Conservation (phyloP, 2,329 filamentous ascomycete species). For the Fusarium sp. region DNA sequence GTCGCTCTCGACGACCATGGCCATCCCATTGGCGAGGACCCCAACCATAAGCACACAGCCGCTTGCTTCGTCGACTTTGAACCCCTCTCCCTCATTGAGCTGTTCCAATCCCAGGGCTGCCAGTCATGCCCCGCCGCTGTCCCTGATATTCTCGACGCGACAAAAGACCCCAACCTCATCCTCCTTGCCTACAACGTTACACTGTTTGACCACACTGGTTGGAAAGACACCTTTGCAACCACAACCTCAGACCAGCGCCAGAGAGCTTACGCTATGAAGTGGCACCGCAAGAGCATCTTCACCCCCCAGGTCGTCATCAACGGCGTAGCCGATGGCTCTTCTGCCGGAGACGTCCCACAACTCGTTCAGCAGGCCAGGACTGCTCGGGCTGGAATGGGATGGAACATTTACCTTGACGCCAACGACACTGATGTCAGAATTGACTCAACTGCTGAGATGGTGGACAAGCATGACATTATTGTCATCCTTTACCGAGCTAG, state of each 20-base stretch:
- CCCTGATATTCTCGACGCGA: slow-evolving; percentile 46
- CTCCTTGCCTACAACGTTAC: slow-evolving; percentile 52
- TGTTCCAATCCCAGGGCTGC: slow-evolving; percentile 53
- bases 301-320: slow-evolving; percentile 50
- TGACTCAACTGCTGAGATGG: not conserved
- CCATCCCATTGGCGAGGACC: slow-evolving; percentile 45
- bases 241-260: slow-evolving; percentile 49
- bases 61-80: slow-evolving; percentile 51
- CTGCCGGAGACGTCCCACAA: not conserved
- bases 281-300: slow-evolving; percentile 49
- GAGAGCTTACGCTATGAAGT: slow-evolving; percentile 48
- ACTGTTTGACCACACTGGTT: slow-evolving; percentile 51
- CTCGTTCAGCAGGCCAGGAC: not conserved
- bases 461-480: not conserved
- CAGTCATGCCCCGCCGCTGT: slow-evolving; percentile 50
- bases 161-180: slow-evolving; percentile 46
- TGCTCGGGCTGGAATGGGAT: not conserved
- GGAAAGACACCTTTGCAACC: slow-evolving; percentile 49
- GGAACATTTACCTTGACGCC: not conserved
- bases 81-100: slow-evolving; percentile 49
- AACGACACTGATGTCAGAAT: slow-evolving; percentile 1
- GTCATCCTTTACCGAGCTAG: slow-evolving; percentile 11
- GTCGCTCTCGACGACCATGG: slow-evolving; percentile 45
- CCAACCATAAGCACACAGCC: slow-evolving; percentile 47
- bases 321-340: slow-evolving; percentile 28